Evolutionary conservation across 2,329 filamentous ascomycete species (phyloP).

Genomic region (Sordariomycetes sp.): DNA sequence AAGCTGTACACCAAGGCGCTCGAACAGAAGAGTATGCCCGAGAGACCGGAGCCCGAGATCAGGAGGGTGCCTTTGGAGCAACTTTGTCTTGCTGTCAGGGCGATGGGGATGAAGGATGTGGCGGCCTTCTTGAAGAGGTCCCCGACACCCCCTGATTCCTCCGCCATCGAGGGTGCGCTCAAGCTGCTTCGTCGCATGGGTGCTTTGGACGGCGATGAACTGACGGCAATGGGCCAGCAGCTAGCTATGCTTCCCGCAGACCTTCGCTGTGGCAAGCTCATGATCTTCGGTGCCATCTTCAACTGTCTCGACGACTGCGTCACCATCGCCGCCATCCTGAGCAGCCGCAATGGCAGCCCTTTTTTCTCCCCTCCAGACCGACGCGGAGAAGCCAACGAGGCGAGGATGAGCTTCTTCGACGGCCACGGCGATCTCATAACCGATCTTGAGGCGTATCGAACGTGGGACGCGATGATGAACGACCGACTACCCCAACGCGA

Average conservation of each 20-base stretch:
- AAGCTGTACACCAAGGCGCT: constrained; percentile 87
- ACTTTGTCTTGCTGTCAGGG: constrained; percentile 85
- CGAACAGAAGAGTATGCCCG: constrained; percentile 78
- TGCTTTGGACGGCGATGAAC: constrained; percentile 72
- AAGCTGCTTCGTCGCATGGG: constrained; percentile 75
- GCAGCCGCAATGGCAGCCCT: constrained; percentile 72
- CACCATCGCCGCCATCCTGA: constrained; percentile 87
- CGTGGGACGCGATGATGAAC: constrained; percentile 63
- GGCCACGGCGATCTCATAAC: constrained; percentile 84
- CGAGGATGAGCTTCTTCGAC: constrained; percentile 62
- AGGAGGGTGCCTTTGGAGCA: constrained; percentile 88
- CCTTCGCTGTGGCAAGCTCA: constrained; percentile 83
- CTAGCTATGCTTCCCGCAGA: constrained; percentile 94
- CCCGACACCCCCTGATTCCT: constrained; percentile 76
- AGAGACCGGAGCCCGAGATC: constrained; percentile 88
- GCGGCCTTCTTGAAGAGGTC: constrained; percentile 73
- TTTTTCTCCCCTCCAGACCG: constrained; percentile 80
- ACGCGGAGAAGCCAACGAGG: constrained; percentile 71
- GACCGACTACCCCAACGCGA: constrained; percentile 51
- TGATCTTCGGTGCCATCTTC: constrained; percentile 92
- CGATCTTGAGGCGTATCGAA: constrained; percentile 73
- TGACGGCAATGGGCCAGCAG: constrained; percentile 87
- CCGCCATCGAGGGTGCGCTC: constrained; percentile 81
- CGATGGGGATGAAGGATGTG: constrained; percentile 85
- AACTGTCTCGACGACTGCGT: constrained; percentile 83